Evolutionary conservation across 768 basidiomycete species (phyloP), one percentile per base, ranked within the genome.

Genomic region (Auricularia sp.): DNA sequence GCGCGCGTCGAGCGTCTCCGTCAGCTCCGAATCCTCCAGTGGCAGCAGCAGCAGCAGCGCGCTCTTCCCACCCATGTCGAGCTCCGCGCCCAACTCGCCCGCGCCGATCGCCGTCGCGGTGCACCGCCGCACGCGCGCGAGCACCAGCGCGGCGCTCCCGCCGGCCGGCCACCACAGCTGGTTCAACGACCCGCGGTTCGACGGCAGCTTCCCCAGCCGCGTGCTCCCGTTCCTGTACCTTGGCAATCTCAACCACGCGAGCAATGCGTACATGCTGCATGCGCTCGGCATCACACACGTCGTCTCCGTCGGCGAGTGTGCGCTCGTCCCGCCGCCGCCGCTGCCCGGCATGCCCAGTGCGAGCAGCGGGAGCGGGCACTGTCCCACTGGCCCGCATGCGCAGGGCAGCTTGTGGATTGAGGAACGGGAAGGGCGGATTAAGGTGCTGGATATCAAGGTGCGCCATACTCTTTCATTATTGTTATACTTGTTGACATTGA

Each of bases 221-320:
- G 94, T 98, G 67, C 75, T 97, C 66, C 92, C 92, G 64, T 94
- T 92, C 77, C 80, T 98, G 73, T 95, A 95, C 74, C 82, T 95
- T n/a, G 93, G 94, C 42, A 95, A 97, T 74, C 71, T 97, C 74
- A 92, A 94, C 70, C 96, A 98, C 70, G 96, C 96, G 0, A 80
- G 87, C 34, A 98, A 98, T 75, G 94, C 87, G 63, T 92, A 91
- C 71, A 97, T 98, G 94, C 85, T 98, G 2, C 90, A 94, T 70
- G 92, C 93, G 3, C 83, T 98, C 16, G 94, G 94, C 33, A 95
- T 98, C 70, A 96, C 94, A 2, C 95, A 98, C 73, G 94, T 98
- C 67, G 94, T 98, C 35, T 94, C 92, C 8, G 94, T 98, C 2
- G 96, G 96, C 61, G 96, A 98, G 79, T 94, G 92, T 67, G 92